Conservation (phyloP, 768 basidiomycete genomes). For the Cubamyces lactineus region DNA sequence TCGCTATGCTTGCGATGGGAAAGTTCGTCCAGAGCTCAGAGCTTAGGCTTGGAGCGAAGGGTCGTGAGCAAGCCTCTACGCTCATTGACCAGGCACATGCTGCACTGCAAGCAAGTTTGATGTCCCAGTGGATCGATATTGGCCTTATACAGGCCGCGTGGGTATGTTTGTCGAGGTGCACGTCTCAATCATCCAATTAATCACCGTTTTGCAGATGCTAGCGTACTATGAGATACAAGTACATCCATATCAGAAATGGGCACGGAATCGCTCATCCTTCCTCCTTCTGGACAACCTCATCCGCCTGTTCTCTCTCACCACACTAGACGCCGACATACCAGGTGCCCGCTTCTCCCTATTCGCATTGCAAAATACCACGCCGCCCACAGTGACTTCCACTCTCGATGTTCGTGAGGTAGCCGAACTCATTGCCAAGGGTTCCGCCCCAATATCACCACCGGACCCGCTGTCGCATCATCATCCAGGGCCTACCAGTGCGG, state of each 20-base stretch:
- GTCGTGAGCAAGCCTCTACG: slow-evolving; percentile 57
- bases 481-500: not conserved
- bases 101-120: slow-evolving; percentile 70
- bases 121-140: slow-evolving; percentile 71
- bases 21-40: slow-evolving; percentile 73
- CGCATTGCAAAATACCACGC: not conserved
- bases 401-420: too few species aligned
- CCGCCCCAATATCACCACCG: too few species aligned
- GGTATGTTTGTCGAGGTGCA: slow-evolving; percentile 3
- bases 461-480: too few species aligned
- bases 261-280: slow-evolving; percentile 58
- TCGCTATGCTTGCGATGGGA: slow-evolving; percentile 64
- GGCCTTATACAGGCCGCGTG: slow-evolving; percentile 75
- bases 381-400: not conserved
- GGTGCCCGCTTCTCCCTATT: slow-evolving; percentile 26
- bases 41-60: slow-evolving; percentile 43
- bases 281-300: slow-evolving; percentile 71
- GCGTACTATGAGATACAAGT: slow-evolving; percentile 72
- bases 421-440: too few species aligned
- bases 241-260: slow-evolving; percentile 58
- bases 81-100: slow-evolving; percentile 72
- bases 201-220: slow-evolving; percentile 48
- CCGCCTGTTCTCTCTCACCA: slow-evolving; percentile 51
- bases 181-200: not conserved
- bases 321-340: slow-evolving; percentile 60